Percentiles rank a stretch among this genome's conserved stretches.
These are phyloP conservation scores for Centaurea solstitialis DNA, from an alignment of 129 eudicot genomes.

Conservation along the genomic window DNA sequence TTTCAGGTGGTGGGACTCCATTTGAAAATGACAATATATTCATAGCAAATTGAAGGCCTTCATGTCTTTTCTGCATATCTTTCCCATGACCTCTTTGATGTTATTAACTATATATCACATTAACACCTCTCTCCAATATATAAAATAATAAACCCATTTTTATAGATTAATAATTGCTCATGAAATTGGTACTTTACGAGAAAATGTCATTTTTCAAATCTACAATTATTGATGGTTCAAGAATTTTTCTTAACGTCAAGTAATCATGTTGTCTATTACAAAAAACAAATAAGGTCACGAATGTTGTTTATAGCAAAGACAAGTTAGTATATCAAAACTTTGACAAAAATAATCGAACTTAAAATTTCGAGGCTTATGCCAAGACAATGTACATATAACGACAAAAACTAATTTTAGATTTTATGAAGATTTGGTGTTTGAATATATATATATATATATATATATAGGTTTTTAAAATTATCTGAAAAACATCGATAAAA, in stretches of 20 bases:
- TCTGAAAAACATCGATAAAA: neutral
- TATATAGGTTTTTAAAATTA: neutral
- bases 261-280: neutral
- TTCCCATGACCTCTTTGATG: constrained; percentile 13
- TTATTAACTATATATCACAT: constrained; percentile 4
- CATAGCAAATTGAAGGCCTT: constrained; percentile 21
- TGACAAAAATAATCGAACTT: no score
- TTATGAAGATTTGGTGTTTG: neutral
- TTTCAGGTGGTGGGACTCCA: constrained; percentile 41
- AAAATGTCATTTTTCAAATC: neutral
- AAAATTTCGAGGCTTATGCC: neutral
- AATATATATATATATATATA: no score
- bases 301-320: no score
- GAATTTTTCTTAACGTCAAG: neutral
- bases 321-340: no score
- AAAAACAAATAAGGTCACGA: neutral
- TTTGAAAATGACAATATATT: constrained; percentile 16
- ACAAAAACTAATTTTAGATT: neutral
- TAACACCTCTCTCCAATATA: neutral
- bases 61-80: constrained; percentile 34
- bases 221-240: neutral
- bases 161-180: neutral
- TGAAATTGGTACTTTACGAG: neutral
- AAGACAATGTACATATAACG: neutral
- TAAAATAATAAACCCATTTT: neutral